These are phyloP conservation scores for Aureobasidium mangrovei DNA, from an alignment of 2,329 filamentous ascomycete species.

Conservation along the genomic window DNA sequence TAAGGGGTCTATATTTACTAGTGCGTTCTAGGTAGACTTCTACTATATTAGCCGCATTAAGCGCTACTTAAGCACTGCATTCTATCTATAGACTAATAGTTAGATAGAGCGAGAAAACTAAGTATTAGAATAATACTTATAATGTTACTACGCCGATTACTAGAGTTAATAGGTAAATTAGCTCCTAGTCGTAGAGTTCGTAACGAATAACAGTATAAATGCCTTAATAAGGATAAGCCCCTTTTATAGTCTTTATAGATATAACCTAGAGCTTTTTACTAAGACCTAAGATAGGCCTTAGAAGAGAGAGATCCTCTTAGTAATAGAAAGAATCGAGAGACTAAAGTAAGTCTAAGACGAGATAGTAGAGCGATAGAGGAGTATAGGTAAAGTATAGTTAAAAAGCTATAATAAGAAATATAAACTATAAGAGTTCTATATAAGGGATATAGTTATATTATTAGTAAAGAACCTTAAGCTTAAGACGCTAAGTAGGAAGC, in stretches of 20 bases:
- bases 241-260: slow-evolving; percentile 11
- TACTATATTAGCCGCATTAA: slow-evolving; percentile 4
- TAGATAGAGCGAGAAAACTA: slow-evolving; percentile 15
- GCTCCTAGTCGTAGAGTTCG: slow-evolving; percentile 5
- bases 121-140: slow-evolving; percentile 16
- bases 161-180: slow-evolving; percentile 8
- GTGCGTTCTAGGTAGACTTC: slow-evolving; percentile 13
- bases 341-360: neutral
- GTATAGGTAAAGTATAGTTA: neutral
- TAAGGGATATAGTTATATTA: slow-evolving; percentile 7
- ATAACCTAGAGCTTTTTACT: neutral
- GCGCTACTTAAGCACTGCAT: slow-evolving; percentile 14
- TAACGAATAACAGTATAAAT: slow-evolving; percentile 12
- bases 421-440: neutral
- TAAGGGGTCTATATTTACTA: slow-evolving; percentile 14
- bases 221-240: neutral
- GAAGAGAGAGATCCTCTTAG: slow-evolving; percentile 6
- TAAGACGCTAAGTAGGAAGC: slow-evolving; percentile 13
- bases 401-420: slow-evolving; percentile 11
- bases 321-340: neutral
- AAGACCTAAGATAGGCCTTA: slow-evolving; percentile 5
- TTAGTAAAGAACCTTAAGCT: slow-evolving; percentile 13
- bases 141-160: neutral
- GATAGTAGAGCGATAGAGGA: slow-evolving; percentile 4
- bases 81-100: slow-evolving; percentile 17